Base-by-base conservation (phyloP, 2,329 filamentous ascomycete genomes). In the Aspergillus sp. region DNA sequence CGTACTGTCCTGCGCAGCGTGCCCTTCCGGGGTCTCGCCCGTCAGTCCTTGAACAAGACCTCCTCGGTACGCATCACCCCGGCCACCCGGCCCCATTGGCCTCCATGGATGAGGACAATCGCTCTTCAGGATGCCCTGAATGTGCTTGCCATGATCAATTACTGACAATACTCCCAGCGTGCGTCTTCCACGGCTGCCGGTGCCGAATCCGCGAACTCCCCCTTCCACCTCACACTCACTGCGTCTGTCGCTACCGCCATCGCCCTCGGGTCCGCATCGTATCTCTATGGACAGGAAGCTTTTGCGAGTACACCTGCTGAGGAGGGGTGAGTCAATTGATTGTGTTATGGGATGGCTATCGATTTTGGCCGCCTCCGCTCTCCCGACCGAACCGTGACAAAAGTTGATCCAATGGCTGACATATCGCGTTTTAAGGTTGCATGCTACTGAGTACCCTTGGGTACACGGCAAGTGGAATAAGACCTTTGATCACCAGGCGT, bases 401-500 rank as follows among this genome's bases (percentile, higher is more conserved):
- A 63, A 57, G 57, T 60, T 58, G 39, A 41, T 45, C 37, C 58
- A 62, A 52, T 62, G 62, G 63, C 68, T 70, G 63, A 74, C 60
- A 57, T 61, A 46, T 60, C 48, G 64, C 71, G 65, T 62, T 31
- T 60, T 55, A 72, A 99, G 95, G 82, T 87, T 99, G 67, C 95
- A 99, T 79, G 78, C 95, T 67, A 90, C 93, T 63, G 80, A 88
- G 71, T 98, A 98, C 79, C 95, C 95, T 63, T 99, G 95, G 95
- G 93, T 95, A 72, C 95, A 99, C 80, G 75, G 87, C 75, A 88
- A 95, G 80, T 92, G 88, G 85, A 83, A 87, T 79, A 97, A 96
- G 86, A 97, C 95, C 68, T 99, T 93, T 77, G 95, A 99, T 74
- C 93, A 98, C 81, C 88, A 90, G 80, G 89, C 92, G 90, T 96